A percentile compares a stretch with the other conserved stretches of the same genome.
Conservation (phyloP, 1,284 basidiomycete species). For the Puccinia horiana region DNA sequence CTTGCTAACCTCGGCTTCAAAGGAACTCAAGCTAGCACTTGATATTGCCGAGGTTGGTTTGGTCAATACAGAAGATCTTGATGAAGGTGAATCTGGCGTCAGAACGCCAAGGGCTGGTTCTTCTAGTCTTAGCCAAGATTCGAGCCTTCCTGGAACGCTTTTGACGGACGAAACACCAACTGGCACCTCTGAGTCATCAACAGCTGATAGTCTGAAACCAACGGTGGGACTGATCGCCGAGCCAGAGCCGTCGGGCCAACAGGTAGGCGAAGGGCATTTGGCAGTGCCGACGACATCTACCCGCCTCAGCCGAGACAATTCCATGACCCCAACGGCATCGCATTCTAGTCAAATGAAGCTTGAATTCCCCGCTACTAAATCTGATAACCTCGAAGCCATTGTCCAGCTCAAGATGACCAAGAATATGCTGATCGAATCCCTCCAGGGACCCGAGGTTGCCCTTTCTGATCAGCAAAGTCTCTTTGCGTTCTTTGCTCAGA, state of each 20-base stretch:
- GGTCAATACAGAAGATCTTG: constrained; percentile 63
- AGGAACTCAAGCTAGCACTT: constrained; percentile 77
- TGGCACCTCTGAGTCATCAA: neutral
- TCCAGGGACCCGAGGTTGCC: constrained; percentile 82
- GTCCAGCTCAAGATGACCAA: constrained; percentile 85
- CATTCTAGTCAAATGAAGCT: constrained; percentile 35
- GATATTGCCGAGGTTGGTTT: constrained; percentile 74
- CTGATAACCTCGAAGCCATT: constrained; percentile 74
- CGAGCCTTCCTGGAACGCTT: constrained; percentile 4
- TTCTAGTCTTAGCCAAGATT: constrained; percentile 25
- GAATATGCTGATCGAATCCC: constrained; percentile 76
- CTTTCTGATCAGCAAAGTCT: constrained; percentile 79
- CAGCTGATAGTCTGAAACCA: neutral
- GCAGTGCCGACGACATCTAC: neutral
- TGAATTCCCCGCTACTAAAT: constrained; percentile 64
- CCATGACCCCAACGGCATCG: neutral
- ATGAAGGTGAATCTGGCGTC: constrained; percentile 56
- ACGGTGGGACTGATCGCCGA: neutral
- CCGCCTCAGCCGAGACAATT: neutral
- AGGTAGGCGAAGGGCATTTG: constrained; percentile 12
- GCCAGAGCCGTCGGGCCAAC: neutral
- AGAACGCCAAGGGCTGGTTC: constrained; percentile 34
- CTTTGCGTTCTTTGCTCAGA: constrained; percentile 73
- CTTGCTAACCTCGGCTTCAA: constrained; percentile 74
- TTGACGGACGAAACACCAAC: constrained; percentile 5